Evolutionary conservation across 169 alveolate species (phyloP).

Genomic region (Plasmodium vivax): DNA sequence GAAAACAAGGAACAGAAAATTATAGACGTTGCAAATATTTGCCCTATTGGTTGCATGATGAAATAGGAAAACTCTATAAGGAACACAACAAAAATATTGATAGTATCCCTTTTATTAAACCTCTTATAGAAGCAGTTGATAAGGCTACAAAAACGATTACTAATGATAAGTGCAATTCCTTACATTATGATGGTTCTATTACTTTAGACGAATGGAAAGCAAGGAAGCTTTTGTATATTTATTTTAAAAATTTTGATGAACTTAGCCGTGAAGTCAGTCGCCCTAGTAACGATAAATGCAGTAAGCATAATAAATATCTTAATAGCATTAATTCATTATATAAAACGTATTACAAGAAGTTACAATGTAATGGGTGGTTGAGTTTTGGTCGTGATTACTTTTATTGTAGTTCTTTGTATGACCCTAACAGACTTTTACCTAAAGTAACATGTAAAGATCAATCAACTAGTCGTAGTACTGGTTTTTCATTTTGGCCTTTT

Average conservation of each 20-base stretch:
- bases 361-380: neutral
- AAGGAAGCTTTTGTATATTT: neutral
- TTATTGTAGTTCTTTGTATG: neutral
- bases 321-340: neutral
- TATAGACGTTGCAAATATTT: neutral
- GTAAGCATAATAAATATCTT: neutral
- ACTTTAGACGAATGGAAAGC: neutral
- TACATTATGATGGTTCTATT: neutral
- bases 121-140: neutral
- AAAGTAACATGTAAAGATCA: neutral
- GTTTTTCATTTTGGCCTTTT: neutral
- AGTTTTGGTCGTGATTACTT: neutral
- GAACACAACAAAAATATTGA: neutral
- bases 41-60: neutral
- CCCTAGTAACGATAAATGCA: neutral
- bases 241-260: neutral
- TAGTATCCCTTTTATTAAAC: neutral
- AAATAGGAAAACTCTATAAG: neutral
- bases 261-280: neutral
- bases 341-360: neutral
- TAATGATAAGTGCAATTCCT: neutral
- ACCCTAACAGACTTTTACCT: neutral
- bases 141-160: neutral
- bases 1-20: neutral
- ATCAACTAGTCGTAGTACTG: neutral